Evolutionary conservation across 2,329 filamentous ascomycete genomes (phyloP).

Genomic region (Neofusicoccum sp.): DNA sequence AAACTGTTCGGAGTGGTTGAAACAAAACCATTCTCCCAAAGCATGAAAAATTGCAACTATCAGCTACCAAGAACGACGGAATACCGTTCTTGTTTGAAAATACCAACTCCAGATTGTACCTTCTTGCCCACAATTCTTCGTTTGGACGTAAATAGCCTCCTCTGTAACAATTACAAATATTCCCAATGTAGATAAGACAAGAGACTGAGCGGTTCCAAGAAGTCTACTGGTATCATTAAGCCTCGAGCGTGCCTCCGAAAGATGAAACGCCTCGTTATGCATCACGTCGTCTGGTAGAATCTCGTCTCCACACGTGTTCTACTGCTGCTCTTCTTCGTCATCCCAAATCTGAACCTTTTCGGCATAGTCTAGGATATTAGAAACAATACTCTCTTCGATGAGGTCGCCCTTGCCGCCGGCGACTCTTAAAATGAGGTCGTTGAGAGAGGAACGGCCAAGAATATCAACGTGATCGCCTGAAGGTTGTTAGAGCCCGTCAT

Average conservation of each 20-base stretch:
- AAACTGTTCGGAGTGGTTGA: background rate
- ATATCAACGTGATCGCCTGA: conserved; percentile 93
- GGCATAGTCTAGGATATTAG: conserved; percentile 78
- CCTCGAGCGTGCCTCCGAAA: background rate
- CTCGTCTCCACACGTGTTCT: background rate
- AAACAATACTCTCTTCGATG: conserved; percentile 75
- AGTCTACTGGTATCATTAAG: conserved; percentile 11
- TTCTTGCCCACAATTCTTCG: background rate
- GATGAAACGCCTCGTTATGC: conserved; percentile 4
- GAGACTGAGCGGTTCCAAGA: background rate
- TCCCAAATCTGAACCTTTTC: conserved; percentile 81
- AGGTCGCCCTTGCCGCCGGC: conserved; percentile 80
- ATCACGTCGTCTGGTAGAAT: background rate
- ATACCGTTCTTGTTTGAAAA: no score
- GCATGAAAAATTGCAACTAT: no score
- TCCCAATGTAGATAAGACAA: background rate
- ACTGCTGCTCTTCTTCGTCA: conserved; percentile 26
- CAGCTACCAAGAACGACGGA: no score
- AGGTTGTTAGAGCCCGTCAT: background rate
- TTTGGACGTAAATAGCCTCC: background rate
- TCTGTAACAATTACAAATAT: background rate
- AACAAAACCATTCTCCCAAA: background rate
- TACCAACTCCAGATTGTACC: no score
- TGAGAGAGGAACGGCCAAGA: conserved; percentile 80
- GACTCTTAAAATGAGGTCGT: conserved; percentile 83